Base-by-base conservation (phyloP, 2,329 filamentous ascomycete genomes). In the Epichloe elymi region DNA sequence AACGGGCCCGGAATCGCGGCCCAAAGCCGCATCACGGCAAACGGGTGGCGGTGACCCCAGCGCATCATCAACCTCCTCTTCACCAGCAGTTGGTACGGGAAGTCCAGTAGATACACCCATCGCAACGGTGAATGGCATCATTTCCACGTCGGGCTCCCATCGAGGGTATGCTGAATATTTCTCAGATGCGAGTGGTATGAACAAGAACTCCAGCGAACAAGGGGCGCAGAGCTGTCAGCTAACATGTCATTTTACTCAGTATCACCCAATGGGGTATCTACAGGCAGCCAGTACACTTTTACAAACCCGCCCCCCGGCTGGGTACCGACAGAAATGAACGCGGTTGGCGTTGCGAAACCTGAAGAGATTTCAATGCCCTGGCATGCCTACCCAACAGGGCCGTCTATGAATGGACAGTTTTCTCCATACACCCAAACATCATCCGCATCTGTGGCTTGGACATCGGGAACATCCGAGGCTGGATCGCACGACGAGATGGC, bases 361-460 rank as follows among this genome's bases (percentile, higher is more conserved):
- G 64, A 64, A 39, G 72, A 74, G 26, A 56, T 73, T 53, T 70
- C 65, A 52, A 55, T 67, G 10, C 65, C 67, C 12, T 82, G 77
- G 78, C 66, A 71, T 53, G 61, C 69, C 6, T 78, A 74, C 57
- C 61, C 73, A 10, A 67, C 73, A 41, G 75, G 76, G 40, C 72
- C 76, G 7, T 70, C 75, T 10, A 66, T 78, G 36, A 72, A 72
- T 3, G 67, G 74, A 0, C 72, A 71, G 3, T 75, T 74, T 53
- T 73, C 75, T 5, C 69, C 74, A 2, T 79, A 76, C 57, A 65
- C 69, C 5, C 67, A 70, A 20, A 67, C 71, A 41, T 63, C 65
- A 1, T 61, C 70, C 14, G 58, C 68, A 2, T 63, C 72, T 0
- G 61, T 68, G 26, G 61, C 68, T 3, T 76, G 74, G 75, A 60